Percentiles rank a stretch among this genome's conserved stretches.
Evolutionary conservation across 345 rosid genomes (phyloP).

Genomic region (Populus davidiana): DNA sequence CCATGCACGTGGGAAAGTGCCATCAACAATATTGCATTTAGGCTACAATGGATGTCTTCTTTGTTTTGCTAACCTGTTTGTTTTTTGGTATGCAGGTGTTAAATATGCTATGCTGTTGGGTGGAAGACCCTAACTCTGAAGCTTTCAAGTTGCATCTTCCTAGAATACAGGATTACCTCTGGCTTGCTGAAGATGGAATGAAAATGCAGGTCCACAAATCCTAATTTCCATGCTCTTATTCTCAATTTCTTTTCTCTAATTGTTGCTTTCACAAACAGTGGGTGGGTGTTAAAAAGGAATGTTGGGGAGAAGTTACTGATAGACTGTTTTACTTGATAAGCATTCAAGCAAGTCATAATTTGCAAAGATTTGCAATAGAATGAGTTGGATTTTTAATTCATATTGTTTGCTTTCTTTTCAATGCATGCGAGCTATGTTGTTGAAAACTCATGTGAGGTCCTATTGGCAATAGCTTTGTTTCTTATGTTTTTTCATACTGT

Average conservation of each 20-base stretch:
- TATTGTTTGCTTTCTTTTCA: background rate
- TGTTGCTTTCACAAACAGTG: background rate
- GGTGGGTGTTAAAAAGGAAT: background rate
- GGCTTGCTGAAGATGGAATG: constrained; percentile 99
- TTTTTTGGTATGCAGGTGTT: constrained; percentile 48
- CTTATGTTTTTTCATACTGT: background rate
- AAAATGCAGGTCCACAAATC: constrained; percentile 76
- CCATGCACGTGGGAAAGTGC: background rate
- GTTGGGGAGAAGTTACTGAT: background rate
- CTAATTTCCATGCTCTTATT: background rate
- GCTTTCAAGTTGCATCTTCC: constrained; percentile 91
- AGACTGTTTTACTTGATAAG: constrained; percentile 3
- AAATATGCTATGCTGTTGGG: constrained; percentile 99
- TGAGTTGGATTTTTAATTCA: background rate
- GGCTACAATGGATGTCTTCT: background rate
- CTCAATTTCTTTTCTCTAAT: background rate
- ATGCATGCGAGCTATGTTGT: background rate
- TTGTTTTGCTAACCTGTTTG: constrained; percentile 5
- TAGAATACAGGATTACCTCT: constrained; percentile 75
- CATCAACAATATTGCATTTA: background rate
- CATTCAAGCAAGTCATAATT: background rate
- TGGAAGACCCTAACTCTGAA: constrained; percentile 93
- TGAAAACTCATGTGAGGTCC: constrained; percentile 1
- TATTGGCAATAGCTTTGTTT: constrained; percentile 2
- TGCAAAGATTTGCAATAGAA: background rate